Evolutionary conservation across 495 filamentous ascomycete genomes (phyloP).

Genomic region (Clavariopsis aquatica): DNA sequence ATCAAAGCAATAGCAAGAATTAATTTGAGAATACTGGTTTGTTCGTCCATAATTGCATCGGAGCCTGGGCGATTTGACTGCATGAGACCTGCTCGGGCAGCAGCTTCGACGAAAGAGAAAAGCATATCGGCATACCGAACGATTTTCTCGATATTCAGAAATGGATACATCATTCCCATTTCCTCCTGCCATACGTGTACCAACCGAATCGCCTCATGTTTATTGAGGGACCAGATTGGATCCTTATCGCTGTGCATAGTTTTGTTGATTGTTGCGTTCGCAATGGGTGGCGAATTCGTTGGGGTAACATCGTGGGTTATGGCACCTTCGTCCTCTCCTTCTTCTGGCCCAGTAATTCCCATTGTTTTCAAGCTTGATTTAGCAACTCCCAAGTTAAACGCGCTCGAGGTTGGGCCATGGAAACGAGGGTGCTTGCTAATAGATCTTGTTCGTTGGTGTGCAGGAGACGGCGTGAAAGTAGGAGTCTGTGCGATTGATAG

Average conservation of each 20-base stretch:
- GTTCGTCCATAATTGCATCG: constrained; percentile 67
- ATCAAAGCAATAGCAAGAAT: constrained; percentile 73
- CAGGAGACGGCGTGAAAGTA: constrained; percentile 30
- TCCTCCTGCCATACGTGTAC: constrained; percentile 78
- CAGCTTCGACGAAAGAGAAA: constrained; percentile 71
- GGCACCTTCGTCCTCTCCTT: constrained; percentile 59
- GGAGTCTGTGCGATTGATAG: constrained; percentile 39
- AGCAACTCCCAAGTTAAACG: constrained; percentile 83
- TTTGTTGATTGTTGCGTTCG: constrained; percentile 2
- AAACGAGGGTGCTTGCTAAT: constrained; percentile 61
- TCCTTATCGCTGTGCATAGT: constrained; percentile 58
- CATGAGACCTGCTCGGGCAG: constrained; percentile 58
- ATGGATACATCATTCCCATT: constrained; percentile 82
- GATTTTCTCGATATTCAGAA: constrained; percentile 69
- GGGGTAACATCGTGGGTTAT: constrained; percentile 55
- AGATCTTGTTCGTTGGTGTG: constrained; percentile 27
- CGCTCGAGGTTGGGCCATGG: constrained; percentile 81
- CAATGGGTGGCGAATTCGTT: constrained; percentile 54
- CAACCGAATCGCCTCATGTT: constrained; percentile 71
- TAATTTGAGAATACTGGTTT: constrained; percentile 73
- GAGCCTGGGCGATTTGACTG: constrained; percentile 56
- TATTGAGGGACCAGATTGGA: constrained; percentile 71
- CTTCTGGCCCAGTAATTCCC: constrained; percentile 70
- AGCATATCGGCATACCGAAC: constrained; percentile 65
- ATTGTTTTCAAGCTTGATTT: constrained; percentile 85